phyloP scores from a whole-genome alignment of 306 rosid genomes.

The Trichosanthes cucumerina region DNA sequence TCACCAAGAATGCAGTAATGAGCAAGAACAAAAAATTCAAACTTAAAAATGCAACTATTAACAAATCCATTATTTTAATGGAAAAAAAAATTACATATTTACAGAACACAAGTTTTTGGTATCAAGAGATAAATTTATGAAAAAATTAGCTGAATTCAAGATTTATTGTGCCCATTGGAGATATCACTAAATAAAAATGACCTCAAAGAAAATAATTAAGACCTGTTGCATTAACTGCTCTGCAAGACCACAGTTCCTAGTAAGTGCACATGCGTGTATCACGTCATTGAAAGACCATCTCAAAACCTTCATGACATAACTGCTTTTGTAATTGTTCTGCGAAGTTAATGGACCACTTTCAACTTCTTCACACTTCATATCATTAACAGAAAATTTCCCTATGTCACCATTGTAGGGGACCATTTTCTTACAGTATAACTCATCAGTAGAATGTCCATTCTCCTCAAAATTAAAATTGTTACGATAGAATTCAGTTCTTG shows the following conservation, averaged over 20 bases:
- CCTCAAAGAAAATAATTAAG: slow-evolving; percentile 1
- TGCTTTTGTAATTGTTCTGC: slow-evolving; percentile 14
- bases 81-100: background rate
- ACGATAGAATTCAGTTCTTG: slow-evolving; percentile 22
- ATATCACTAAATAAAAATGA: background rate
- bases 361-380: slow-evolving; percentile 16
- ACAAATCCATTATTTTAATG: background rate
- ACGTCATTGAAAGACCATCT: slow-evolving; percentile 55
- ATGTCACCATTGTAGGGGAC: slow-evolving; percentile 19
- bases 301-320: slow-evolving; percentile 28
- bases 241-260: slow-evolving; percentile 39
- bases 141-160: background rate
- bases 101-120: background rate
- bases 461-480: slow-evolving; percentile 25
- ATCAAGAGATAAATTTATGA: background rate
- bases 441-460: slow-evolving; percentile 21
- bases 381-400: slow-evolving; percentile 17
- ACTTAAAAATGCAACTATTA: background rate
- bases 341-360: slow-evolving; percentile 18
- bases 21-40: background rate
- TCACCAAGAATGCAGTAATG: background rate
- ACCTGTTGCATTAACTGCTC: slow-evolving; percentile 58
- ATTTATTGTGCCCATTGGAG: background rate
- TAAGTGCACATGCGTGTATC: slow-evolving; percentile 41
- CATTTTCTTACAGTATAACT: slow-evolving; percentile 4